These are phyloP conservation scores for Marasmius sp. DNA, from an alignment of 1,284 basidiomycete genomes.

Conservation along the genomic window DNA sequence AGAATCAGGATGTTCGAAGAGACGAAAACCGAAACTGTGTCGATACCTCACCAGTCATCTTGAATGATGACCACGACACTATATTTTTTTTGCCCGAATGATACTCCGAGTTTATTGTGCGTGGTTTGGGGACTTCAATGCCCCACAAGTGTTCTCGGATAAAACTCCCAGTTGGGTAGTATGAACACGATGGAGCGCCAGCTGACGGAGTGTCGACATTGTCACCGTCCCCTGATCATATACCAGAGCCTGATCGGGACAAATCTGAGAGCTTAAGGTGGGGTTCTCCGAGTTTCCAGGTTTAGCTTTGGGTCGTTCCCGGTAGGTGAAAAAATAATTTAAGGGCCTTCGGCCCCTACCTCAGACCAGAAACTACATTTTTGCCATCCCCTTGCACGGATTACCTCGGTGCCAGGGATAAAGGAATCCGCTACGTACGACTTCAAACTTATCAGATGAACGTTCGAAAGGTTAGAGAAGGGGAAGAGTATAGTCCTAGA, in stretches of 20 bases:
- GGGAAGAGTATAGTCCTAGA: too few relatives aligned
- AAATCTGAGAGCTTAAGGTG: conserved; percentile 43
- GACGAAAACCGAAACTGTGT: conserved; percentile 15
- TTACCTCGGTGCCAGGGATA: too few relatives aligned
- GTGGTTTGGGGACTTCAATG: conserved; percentile 42
- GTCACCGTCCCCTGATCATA: conserved; percentile 25
- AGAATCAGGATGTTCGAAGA: conserved; percentile 3
- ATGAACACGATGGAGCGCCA: conserved; percentile 49
- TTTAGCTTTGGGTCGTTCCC: too few relatives aligned
- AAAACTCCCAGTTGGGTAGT: conserved; percentile 49
- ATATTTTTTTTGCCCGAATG: conserved; percentile 6
- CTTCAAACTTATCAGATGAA: too few relatives aligned
- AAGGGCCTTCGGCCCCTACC: too few relatives aligned
- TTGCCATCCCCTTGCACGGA: too few relatives aligned
- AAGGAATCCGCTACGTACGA: too few relatives aligned
- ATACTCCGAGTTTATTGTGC: conserved; percentile 41
- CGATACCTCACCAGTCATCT: conserved; percentile 74
- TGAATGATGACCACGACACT: conserved; percentile 59
- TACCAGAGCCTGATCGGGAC: conserved; percentile 28
- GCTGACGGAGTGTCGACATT: conserved; percentile 35
- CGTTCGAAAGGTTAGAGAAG: too few relatives aligned
- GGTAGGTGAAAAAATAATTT: too few relatives aligned
- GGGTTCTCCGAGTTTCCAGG: conserved; percentile 75
- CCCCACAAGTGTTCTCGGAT: conserved; percentile 42
- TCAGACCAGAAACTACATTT: too few relatives aligned